Evolutionary conservation across 495 filamentous ascomycete genomes (phyloP).

Genomic region (Sordaria brevicollis): DNA sequence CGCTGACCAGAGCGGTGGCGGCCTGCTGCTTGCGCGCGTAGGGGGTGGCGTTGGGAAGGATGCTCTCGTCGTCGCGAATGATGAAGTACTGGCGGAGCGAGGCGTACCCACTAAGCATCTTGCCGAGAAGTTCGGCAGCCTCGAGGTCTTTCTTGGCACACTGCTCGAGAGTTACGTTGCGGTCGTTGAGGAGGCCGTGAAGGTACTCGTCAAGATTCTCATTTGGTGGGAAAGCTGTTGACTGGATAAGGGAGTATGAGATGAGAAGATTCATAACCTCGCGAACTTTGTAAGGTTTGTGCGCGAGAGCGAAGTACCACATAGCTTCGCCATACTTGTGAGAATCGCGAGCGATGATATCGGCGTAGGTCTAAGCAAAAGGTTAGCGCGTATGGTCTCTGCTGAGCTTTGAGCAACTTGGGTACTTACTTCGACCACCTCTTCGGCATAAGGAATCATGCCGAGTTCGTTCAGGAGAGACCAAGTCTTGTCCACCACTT

Average conservation of each 20-base stretch:
- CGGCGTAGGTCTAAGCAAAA: slow-evolving; percentile 59
- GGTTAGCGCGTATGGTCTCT: slow-evolving; percentile 15
- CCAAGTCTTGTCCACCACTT: slow-evolving; percentile 66
- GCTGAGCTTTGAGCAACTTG: neutral
- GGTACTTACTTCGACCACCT: slow-evolving; percentile 61
- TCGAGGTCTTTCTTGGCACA: slow-evolving; percentile 59
- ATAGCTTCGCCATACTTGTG: slow-evolving; percentile 72
- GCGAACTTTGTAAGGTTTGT: slow-evolving; percentile 61
- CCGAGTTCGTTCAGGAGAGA: slow-evolving; percentile 56
- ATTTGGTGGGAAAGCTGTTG: slow-evolving; percentile 60
- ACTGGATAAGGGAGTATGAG: slow-evolving; percentile 75
- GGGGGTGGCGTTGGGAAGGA: slow-evolving; percentile 28
- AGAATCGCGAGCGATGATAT: slow-evolving; percentile 52
- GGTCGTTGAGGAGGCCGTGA: slow-evolving; percentile 50
- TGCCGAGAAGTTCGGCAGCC: slow-evolving; percentile 69
- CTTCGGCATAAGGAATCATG: slow-evolving; percentile 58
- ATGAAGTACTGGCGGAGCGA: slow-evolving; percentile 81
- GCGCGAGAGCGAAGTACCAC: slow-evolving; percentile 76
- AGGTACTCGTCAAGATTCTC: slow-evolving; percentile 60
- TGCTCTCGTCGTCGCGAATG: slow-evolving; percentile 49
- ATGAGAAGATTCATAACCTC: slow-evolving; percentile 77
- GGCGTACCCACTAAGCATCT: slow-evolving; percentile 81
- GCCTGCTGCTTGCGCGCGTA: slow-evolving; percentile 52
- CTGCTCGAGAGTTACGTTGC: slow-evolving; percentile 52
- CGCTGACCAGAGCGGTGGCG: slow-evolving; percentile 59